These are phyloP conservation scores for Mediolabrus comicus DNA, from an alignment of 108 stramenopile genomes.

Conservation along the genomic window DNA sequence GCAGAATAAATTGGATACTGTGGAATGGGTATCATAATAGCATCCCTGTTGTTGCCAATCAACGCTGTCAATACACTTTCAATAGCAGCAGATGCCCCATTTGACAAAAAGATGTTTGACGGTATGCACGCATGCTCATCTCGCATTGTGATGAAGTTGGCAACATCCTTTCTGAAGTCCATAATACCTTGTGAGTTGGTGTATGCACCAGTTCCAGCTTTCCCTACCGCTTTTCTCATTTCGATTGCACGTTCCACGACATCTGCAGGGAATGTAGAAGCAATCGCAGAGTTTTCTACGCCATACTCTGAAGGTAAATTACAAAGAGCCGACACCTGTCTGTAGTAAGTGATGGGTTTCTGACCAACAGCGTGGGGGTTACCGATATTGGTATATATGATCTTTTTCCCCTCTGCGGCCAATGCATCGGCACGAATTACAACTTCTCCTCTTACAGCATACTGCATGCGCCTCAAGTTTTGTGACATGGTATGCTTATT, in stretches of 20 bases:
- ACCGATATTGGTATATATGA: constrained; percentile 90
- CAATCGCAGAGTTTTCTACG: constrained; percentile 56
- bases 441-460: constrained; percentile 79
- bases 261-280: constrained; percentile 61
- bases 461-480: constrained; percentile 72
- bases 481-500: constrained; percentile 76
- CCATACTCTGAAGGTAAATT: constrained; percentile 78
- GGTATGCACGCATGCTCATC: constrained; percentile 75
- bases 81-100: constrained; percentile 92
- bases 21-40: constrained; percentile 92
- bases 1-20: constrained; percentile 97
- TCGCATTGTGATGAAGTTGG: constrained; percentile 55
- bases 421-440: constrained; percentile 73
- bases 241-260: constrained; percentile 69
- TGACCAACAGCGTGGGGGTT: constrained; percentile 96
- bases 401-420: constrained; percentile 59
- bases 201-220: constrained; percentile 75
- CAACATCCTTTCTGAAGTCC: constrained; percentile 74
- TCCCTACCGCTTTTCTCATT: constrained; percentile 63
- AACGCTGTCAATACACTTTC: constrained; percentile 69
- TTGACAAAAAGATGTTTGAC: constrained; percentile 89
- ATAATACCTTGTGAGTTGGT: constrained; percentile 74
- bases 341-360: constrained; percentile 78
- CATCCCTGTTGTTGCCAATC: constrained; percentile 78
- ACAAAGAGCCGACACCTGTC: constrained; percentile 88